These are phyloP conservation scores for Harringtonia aguacate DNA, from an alignment of 2,329 filamentous ascomycete species.

Conservation along the genomic window DNA sequence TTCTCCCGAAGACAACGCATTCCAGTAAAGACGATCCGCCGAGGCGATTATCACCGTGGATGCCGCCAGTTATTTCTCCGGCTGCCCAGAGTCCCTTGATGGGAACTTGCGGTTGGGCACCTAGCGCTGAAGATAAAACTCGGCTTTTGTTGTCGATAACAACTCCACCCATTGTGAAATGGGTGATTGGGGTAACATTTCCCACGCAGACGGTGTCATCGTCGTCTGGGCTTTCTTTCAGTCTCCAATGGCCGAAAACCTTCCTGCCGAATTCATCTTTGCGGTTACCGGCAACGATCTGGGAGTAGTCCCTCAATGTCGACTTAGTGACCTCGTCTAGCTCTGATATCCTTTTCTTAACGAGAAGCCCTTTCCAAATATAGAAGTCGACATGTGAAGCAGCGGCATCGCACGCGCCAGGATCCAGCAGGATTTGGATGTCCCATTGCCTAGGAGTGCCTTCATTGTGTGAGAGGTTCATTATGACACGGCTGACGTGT, in stretches of 20 bases:
- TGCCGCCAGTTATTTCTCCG: constrained; percentile 93
- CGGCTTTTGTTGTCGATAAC: constrained; percentile 97
- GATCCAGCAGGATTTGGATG: constrained; percentile 92
- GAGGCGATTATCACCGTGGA: constrained; percentile 96
- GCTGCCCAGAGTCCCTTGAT: constrained; percentile 95
- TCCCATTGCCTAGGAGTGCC: constrained; percentile 50
- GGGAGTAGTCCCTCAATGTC: constrained; percentile 89
- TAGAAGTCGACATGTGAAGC: constrained; percentile 99
- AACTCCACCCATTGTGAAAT: constrained; percentile 99
- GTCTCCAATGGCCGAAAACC: constrained; percentile 92
- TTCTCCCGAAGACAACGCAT: constrained; percentile 96
- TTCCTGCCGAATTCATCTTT: constrained; percentile 96
- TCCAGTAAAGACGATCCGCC: constrained; percentile 93
- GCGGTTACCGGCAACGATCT: constrained; percentile 86
- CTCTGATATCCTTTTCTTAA: constrained; percentile 92
- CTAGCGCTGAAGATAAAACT: constrained; percentile 58
- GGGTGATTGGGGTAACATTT: constrained; percentile 88
- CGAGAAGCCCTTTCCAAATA: constrained; percentile 95
- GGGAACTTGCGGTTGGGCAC: constrained; percentile 58
- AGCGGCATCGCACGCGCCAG: constrained; percentile 91
- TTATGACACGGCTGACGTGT: constrained; percentile 97
- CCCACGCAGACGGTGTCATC: constrained; percentile 79
- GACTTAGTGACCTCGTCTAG: constrained; percentile 78
- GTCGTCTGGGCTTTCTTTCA: constrained; percentile 35
- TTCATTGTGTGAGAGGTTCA: neutral